These are phyloP conservation scores for Aspergillus proliferans DNA, from an alignment of 2,329 filamentous ascomycete genomes.

Conservation along the genomic window DNA sequence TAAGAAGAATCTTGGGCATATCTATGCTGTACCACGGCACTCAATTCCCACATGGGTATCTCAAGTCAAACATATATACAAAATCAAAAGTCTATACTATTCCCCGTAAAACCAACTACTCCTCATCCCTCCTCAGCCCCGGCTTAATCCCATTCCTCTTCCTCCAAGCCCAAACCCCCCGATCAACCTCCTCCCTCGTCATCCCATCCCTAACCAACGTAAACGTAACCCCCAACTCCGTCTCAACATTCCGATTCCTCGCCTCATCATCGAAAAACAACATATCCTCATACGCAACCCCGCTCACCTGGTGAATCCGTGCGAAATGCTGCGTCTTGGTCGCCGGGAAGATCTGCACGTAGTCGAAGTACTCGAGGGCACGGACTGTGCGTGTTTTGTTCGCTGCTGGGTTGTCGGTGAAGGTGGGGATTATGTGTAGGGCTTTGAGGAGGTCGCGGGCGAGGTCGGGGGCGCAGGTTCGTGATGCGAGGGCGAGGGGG, in stretches of 20 bases:
- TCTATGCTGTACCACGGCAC: no score
- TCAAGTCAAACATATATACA: not conserved
- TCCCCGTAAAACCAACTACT: not conserved
- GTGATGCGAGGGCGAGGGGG: constrained; percentile 66
- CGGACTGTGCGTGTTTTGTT: constrained; percentile 42
- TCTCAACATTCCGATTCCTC: constrained; percentile 74
- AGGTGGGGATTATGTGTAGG: constrained; percentile 53
- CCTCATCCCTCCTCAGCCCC: constrained; percentile 2
- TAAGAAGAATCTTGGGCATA: not conserved
- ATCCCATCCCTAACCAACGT: constrained; percentile 74
- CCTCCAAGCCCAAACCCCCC: constrained; percentile 75
- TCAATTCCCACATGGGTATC: no score
- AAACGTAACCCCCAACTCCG: constrained; percentile 72
- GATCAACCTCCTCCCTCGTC: constrained; percentile 68
- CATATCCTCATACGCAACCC: constrained; percentile 73
- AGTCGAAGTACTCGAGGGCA: constrained; percentile 50
- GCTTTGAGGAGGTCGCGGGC: constrained; percentile 74
- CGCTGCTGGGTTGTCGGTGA: constrained; percentile 33
- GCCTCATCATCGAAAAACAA: constrained; percentile 93
- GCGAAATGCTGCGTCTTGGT: constrained; percentile 83
- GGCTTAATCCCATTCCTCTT: constrained; percentile 54
- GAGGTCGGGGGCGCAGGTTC: constrained; percentile 72
- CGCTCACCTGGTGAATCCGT: constrained; percentile 63
- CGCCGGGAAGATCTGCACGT: constrained; percentile 61
- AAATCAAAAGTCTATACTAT: not conserved